These are phyloP conservation scores for Pichia californica DNA, from an alignment of 805 yeast species.

Conservation along the genomic window DNA sequence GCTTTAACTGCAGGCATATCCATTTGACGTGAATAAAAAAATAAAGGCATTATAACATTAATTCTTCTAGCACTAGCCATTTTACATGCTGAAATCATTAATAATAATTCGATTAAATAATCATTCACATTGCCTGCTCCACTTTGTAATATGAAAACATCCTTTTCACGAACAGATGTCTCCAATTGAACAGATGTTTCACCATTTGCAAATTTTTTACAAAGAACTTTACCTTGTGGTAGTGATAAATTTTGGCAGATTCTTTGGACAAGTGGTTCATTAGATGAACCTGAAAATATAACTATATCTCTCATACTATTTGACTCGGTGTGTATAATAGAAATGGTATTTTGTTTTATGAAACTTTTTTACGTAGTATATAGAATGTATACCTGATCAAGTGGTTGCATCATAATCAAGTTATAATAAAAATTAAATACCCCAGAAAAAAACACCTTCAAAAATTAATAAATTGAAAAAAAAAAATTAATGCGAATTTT, in stretches of 20 bases:
- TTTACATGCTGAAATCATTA: slow-evolving; percentile 87
- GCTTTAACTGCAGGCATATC: slow-evolving; percentile 78
- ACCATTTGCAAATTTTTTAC: slow-evolving; percentile 78
- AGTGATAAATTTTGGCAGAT: slow-evolving; percentile 77
- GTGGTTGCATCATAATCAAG: too few relatives aligned
- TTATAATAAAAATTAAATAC: too few relatives aligned
- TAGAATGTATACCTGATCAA: too few relatives aligned
- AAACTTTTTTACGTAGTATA: too few relatives aligned
- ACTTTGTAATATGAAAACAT: slow-evolving; percentile 83
- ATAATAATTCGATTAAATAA: slow-evolving; percentile 72
- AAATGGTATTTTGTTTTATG: too few relatives aligned
- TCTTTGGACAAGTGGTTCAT: slow-evolving; percentile 65
- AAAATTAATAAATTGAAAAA: background rate
- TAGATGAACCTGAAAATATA: slow-evolving; percentile 86
- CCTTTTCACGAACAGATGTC: slow-evolving; percentile 93
- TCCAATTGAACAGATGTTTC: slow-evolving; percentile 83
- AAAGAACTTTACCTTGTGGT: slow-evolving; percentile 57
- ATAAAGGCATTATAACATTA: slow-evolving; percentile 86
- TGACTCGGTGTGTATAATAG: slow-evolving; percentile 19
- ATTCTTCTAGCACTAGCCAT: slow-evolving; percentile 85
- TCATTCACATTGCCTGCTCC: slow-evolving; percentile 90
- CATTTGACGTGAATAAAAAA: slow-evolving; percentile 95
- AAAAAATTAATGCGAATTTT: background rate
- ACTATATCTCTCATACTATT: slow-evolving; percentile 67
- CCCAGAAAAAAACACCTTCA: background rate